phyloP scores from a whole-genome alignment of 2,329 filamentous ascomycete genomes.

The Colletotrichum musicola region DNA sequence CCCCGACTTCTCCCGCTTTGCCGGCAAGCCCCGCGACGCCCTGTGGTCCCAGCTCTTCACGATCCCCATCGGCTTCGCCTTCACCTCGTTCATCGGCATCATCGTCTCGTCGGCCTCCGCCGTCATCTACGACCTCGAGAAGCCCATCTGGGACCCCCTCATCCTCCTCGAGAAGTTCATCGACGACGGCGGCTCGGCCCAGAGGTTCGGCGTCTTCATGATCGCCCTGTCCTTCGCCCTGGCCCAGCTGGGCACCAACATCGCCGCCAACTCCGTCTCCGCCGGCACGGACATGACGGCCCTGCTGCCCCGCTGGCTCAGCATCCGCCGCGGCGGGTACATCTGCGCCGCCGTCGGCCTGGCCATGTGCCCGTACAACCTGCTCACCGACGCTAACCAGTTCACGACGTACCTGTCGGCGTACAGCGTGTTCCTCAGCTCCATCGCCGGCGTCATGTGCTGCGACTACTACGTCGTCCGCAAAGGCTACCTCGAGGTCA shows the following conservation, averaged over 20 bases:
- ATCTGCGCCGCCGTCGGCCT: slow-evolving; percentile 84
- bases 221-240: slow-evolving; percentile 79
- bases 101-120: slow-evolving; percentile 80
- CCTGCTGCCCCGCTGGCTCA: slow-evolving; percentile 82
- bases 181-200: slow-evolving; percentile 74
- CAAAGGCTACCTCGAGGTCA: slow-evolving; percentile 82
- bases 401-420: slow-evolving; percentile 94
- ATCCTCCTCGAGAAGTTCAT: slow-evolving; percentile 76
- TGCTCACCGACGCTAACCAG: slow-evolving; percentile 80
- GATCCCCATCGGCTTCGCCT: slow-evolving; percentile 77
- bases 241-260: slow-evolving; percentile 88
- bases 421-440: slow-evolving; percentile 94
- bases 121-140: slow-evolving; percentile 71
- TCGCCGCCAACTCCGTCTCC: slow-evolving; percentile 87
- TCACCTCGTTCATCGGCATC: slow-evolving; percentile 89
- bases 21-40: slow-evolving; percentile 79
- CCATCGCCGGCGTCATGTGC: slow-evolving; percentile 91
- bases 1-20: slow-evolving; percentile 89
- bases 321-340: slow-evolving; percentile 88
- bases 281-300: slow-evolving; percentile 88
- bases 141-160: slow-evolving; percentile 81
- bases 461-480: slow-evolving; percentile 90
- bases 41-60: slow-evolving; percentile 84
- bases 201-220: slow-evolving; percentile 82
- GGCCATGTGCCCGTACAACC: slow-evolving; percentile 88